Evolutionary conservation across 75 land plant species (phyloP), one percentile per base, ranked within the genome.

Genomic region (Cupressus sempervirens): DNA sequence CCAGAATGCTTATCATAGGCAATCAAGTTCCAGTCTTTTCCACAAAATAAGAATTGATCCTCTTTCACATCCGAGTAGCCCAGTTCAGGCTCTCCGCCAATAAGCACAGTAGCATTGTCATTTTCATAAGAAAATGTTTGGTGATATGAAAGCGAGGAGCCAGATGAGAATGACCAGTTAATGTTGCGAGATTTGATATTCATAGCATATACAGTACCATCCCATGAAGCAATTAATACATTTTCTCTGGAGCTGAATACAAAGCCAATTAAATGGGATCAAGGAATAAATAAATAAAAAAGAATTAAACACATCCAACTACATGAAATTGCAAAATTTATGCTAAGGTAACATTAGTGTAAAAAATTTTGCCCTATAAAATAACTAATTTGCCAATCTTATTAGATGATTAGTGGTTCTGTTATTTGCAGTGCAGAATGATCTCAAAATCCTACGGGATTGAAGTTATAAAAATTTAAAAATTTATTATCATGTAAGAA

Each of bases 151-250:
- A 92, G 86, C 43, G 88, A 52, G 11, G 86, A 40, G 32, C 93
- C 93, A 23, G 91, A 86, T n/a, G 85, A 36, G 81, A 90, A 90
- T 41, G 91, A 88, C 93, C 93, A 92, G 23, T 79, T 34, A 36
- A 85, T 80, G 52, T 85, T 88, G 68, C 36, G 35, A 23, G 92
- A 86, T 54, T 83, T 80, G 18, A 52, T 9, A 34, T 88, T 87
- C 58, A 81, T 46, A 12, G 88, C 80, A 76, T 84, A 73, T 18
- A 91, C 65, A 14, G 86, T 88, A 20, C 93, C 93, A 76, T 91
- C 86, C 89, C 85, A 46, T 13, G 74, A 79, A 82, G 93, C 89
- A 74, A 86, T 16, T 34, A 88, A 13, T 45, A 52, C 75, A 41
- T 82, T 88, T 11, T 81, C 82, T 0, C 62, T 50, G 65, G 62